A percentile compares a stretch with the other conserved stretches of the same genome.
Evolutionary conservation across 2,329 filamentous ascomycete species (phyloP).

Genomic region (Microascus cirrosus): DNA sequence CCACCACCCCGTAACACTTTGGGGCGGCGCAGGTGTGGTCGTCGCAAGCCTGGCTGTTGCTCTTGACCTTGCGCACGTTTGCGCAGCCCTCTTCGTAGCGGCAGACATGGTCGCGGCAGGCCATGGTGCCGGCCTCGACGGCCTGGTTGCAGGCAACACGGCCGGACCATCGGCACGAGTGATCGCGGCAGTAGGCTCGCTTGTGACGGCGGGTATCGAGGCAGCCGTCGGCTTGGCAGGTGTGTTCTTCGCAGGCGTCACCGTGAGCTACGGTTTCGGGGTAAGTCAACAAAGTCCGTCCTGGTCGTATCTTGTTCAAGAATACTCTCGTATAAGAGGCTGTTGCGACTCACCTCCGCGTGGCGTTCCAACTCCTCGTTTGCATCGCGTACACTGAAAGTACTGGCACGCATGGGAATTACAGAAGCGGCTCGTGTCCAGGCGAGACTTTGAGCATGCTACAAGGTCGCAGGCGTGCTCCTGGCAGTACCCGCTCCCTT

Average conservation of each 20-base stretch:
- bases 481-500: conserved; percentile 2
- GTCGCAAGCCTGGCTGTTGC: conserved; percentile 4
- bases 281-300: neutral
- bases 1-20: neutral
- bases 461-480: conserved; percentile 2
- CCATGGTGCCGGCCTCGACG: conserved; percentile 1
- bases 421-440: conserved; percentile 4
- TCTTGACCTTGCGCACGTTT: conserved; percentile 2
- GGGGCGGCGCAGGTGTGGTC: conserved; percentile 1
- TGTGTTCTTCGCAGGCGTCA: conserved; percentile 4
- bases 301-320: neutral
- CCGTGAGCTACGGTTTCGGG: neutral
- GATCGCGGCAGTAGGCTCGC: conserved; percentile 2
- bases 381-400: neutral
- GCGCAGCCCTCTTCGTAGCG: neutral
- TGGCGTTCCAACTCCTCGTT: neutral
- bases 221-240: conserved; percentile 3
- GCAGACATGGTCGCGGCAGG: conserved; percentile 4
- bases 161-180: conserved; percentile 4
- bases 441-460: conserved; percentile 2
- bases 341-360: neutral
- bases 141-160: conserved; percentile 4
- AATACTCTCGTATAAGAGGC: neutral
- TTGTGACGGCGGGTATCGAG: neutral
- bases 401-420: conserved; percentile 3